Evolutionary conservation across 306 rosid genomes (phyloP), one percentile per base, ranked within the genome.

Genomic region (Gastrolobium bilobum): DNA sequence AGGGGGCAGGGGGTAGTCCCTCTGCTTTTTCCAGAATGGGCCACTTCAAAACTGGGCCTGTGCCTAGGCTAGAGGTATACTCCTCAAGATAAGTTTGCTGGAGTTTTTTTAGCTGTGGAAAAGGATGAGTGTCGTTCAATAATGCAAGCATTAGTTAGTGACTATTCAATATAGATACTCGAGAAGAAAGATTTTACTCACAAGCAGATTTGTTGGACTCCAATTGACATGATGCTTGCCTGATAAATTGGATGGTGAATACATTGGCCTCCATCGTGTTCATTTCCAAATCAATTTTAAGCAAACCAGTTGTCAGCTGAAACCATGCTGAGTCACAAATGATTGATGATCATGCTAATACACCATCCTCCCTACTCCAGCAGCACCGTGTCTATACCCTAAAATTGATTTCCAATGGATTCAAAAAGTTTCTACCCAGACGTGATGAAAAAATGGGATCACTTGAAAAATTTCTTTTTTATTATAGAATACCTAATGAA

Each of bases 331-430:
- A 54, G 42, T 48, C 13, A n/a, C 15, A 43, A 46, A 7, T 73
- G 57, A 73, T 35, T 31, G 37, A 52, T 8, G 50, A 37, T 71
- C 76, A 48, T 33, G 75, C 26, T 69, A 69, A 26, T 56, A 11
- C 7, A 9, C 34, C 34, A 4, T 6, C n/a, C 33, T 10, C 40
- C 4, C 5, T 6, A 29, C 8, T 6, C 10, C 6, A 43, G 29
- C 8, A 43, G 15, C 38, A 3, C 26, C 26, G 26, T 14, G 57
- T n/a, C 57, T 14, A 51, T n/a, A 13, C 57, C 54, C 57, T 30
- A 57, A 37, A n/a, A n/a, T 33, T 33, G 39, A 11, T 48, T 68
- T 6, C 33, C 7, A 20, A 47, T 47, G 31, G 43, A 47, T 30
- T 68, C n/a, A 31, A 31, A 48, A 48, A 47, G 30, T 30, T 2